These are phyloP conservation scores for Fusarium pseudograminearum DNA, from an alignment of 2,329 filamentous ascomycete species.

Conservation along the genomic window DNA sequence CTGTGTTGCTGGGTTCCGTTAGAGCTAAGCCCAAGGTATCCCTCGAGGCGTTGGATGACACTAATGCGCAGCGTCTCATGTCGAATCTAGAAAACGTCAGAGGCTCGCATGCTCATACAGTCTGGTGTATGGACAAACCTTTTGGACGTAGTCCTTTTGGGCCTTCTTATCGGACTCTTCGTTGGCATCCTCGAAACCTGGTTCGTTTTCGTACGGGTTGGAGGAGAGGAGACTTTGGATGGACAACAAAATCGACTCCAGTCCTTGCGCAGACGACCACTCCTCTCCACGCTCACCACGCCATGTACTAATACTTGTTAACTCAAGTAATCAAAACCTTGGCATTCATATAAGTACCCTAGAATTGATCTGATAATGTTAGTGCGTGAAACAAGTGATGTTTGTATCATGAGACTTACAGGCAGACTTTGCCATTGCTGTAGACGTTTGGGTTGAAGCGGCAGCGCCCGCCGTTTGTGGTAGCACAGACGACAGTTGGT, in stretches of 20 bases:
- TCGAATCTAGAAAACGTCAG: conserved; percentile 71
- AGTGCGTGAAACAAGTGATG: conserved; percentile 4
- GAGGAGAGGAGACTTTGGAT: conserved; percentile 96
- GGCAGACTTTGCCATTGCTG: conserved; percentile 87
- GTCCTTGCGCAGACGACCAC: conserved; percentile 95
- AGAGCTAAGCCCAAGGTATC: conserved; percentile 74
- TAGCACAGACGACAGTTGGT: conserved; percentile 73
- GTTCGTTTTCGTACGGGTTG: conserved; percentile 96
- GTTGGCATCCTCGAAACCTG: conserved; percentile 85
- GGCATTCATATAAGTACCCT: conserved; percentile 67
- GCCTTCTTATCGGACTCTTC: conserved; percentile 76
- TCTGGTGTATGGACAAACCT: conserved; percentile 64
- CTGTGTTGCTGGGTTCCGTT: conserved; percentile 57
- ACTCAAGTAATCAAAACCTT: background rate
- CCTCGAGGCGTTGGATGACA: conserved; percentile 86
- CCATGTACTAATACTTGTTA: conserved; percentile 80
- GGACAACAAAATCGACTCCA: conserved; percentile 93
- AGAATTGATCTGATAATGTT: conserved; percentile 78
- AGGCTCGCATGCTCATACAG: background rate
- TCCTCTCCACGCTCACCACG: conserved; percentile 89
- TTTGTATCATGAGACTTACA: conserved; percentile 69
- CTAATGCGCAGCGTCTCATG: conserved; percentile 91
- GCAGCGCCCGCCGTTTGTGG: conserved; percentile 88
- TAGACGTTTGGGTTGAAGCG: conserved; percentile 99
- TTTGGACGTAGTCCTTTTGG: conserved; percentile 81